Percentiles rank a stretch among this genome's conserved stretches.
These are phyloP conservation scores for Trichoderma virens DNA, from an alignment of 495 filamentous ascomycete species.

Conservation along the genomic window DNA sequence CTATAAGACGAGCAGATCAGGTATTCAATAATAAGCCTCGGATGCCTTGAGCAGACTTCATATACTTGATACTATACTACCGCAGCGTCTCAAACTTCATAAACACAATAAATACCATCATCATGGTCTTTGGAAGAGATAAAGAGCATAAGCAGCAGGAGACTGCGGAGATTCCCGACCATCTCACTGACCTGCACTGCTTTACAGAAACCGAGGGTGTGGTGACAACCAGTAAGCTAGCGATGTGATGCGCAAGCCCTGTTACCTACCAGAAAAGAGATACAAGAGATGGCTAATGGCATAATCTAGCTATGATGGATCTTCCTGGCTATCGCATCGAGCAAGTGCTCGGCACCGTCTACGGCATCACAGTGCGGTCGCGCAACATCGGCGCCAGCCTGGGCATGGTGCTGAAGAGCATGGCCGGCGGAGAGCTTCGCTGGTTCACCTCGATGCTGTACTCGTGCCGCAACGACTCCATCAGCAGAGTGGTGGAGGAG, in stretches of 20 bases:
- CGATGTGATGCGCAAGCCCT: slow-evolving; percentile 20
- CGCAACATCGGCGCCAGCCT: slow-evolving; percentile 41
- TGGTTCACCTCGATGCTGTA: slow-evolving; percentile 53
- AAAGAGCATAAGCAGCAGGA: slow-evolving; percentile 10
- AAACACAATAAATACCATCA: not conserved
- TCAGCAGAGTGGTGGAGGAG: slow-evolving; percentile 47
- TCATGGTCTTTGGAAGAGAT: not conserved
- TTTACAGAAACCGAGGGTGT: slow-evolving; percentile 55
- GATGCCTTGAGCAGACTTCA: too few relatives aligned
- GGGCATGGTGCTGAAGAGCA: slow-evolving; percentile 40
- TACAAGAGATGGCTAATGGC: not conserved
- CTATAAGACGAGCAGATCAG: not conserved
- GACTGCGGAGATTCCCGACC: slow-evolving; percentile 23
- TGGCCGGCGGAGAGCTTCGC: slow-evolving; percentile 49
- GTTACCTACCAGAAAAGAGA: too few relatives aligned
- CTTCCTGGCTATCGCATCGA: slow-evolving; percentile 51
- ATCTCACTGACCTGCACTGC: slow-evolving; percentile 39
- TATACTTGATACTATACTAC: too few relatives aligned
- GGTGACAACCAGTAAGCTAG: slow-evolving; percentile 40
- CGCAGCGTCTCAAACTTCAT: too few relatives aligned
- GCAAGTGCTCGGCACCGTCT: slow-evolving; percentile 49
- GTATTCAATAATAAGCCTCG: too few relatives aligned
- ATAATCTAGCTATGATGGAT: slow-evolving; percentile 31
- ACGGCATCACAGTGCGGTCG: slow-evolving; percentile 51
- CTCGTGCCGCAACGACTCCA: slow-evolving; percentile 46